Percentiles rank a stretch among this genome's conserved stretches.
Conservation (phyloP, 2,329 filamentous ascomycete species). For the Curvularia eragrostidis region DNA sequence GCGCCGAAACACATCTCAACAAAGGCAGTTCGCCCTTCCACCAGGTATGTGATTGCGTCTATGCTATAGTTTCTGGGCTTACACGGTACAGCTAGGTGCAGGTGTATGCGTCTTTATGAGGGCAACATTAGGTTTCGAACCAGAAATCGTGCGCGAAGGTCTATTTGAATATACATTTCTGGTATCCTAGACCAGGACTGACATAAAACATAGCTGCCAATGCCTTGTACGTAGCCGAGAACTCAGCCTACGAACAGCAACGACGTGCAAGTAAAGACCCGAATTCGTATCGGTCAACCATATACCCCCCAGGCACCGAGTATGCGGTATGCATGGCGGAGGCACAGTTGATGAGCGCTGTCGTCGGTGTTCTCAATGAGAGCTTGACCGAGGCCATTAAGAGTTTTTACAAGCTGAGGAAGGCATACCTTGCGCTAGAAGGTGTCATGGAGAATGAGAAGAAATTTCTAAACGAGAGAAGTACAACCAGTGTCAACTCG, state of each 20-base stretch:
- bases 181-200: slow-evolving; percentile 2
- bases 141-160: slow-evolving; percentile 84
- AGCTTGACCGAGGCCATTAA: slow-evolving; percentile 89
- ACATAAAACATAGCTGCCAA: slow-evolving; percentile 64
- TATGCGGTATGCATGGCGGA: slow-evolving; percentile 85
- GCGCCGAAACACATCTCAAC: slow-evolving; percentile 75
- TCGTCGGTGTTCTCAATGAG: slow-evolving; percentile 89
- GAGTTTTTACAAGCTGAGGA: slow-evolving; percentile 90
- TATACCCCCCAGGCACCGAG: slow-evolving; percentile 86
- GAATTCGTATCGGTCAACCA: slow-evolving; percentile 62
- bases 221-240: slow-evolving; percentile 77
- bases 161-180: slow-evolving; percentile 15
- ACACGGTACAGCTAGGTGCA: slow-evolving; percentile 68
- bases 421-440: slow-evolving; percentile 84
- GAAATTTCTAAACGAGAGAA: slow-evolving; percentile 57
- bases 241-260: slow-evolving; percentile 75
- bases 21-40: slow-evolving; percentile 86
- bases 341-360: slow-evolving; percentile 85
- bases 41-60: slow-evolving; percentile 55
- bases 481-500: slow-evolving; percentile 41
- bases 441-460: slow-evolving; percentile 77
- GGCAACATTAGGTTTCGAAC: slow-evolving; percentile 88
- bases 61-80: slow-evolving; percentile 19
- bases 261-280: slow-evolving; percentile 73
- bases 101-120: slow-evolving; percentile 84